phyloP scores from a whole-genome alignment of 228 moss, liverwort and hornwort species.

The Sphagnum magellanicum region DNA sequence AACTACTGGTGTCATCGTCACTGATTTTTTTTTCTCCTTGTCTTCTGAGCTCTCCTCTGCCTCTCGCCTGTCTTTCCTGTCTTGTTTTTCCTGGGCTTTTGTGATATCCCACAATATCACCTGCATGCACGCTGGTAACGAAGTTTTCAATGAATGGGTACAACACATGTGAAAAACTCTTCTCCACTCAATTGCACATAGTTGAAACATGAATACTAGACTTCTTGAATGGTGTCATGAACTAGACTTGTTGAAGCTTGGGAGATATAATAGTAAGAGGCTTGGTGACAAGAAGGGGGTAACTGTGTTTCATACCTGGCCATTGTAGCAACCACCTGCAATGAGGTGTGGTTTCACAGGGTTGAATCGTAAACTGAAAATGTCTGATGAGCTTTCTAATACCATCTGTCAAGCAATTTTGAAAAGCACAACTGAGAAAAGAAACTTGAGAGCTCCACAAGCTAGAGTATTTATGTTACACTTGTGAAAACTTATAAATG shows the following conservation, averaged over 20 bases:
- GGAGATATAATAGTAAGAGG: no score
- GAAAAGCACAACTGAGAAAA: not conserved
- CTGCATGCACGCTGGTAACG: slow-evolving; percentile 12
- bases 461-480: no score
- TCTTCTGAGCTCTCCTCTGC: slow-evolving; percentile 44
- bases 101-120: slow-evolving; percentile 77
- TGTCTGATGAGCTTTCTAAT: slow-evolving; percentile 65
- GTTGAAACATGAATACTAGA: not conserved
- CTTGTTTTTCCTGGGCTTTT: slow-evolving; percentile 59
- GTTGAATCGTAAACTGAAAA: slow-evolving; percentile 78
- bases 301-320: slow-evolving; percentile 40
- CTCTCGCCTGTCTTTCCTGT: slow-evolving; percentile 71
- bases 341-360: slow-evolving; percentile 59
- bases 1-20: slow-evolving; percentile 52
- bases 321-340: slow-evolving; percentile 86
- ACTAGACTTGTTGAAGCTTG: not conserved
- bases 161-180: not conserved
- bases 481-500: not conserved
- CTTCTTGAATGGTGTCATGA: not conserved
- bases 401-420: slow-evolving; percentile 36
- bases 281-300: no score
- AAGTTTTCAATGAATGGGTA: no score
- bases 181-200: not conserved
- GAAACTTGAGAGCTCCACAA: not conserved
- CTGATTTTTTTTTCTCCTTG: slow-evolving; percentile 37